Base-by-base conservation (phyloP, 2,329 filamentous ascomycete genomes). In the Nemania sp. region DNA sequence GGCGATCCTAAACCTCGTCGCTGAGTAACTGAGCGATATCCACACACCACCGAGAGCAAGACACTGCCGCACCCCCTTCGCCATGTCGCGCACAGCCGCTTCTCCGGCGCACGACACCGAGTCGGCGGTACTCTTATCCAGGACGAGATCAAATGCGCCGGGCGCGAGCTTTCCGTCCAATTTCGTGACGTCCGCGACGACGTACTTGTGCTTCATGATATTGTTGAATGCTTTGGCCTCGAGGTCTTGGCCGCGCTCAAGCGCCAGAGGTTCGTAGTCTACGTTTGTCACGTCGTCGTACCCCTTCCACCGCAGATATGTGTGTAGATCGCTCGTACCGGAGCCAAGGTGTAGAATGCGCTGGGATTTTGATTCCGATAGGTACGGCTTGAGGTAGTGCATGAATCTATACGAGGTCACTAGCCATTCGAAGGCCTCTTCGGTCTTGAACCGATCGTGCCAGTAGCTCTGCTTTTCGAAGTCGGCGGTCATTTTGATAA, bases 391-490 rank as follows among this genome's bases (percentile, higher is more conserved):
- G 32, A 84, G 62, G 62, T 84, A 72, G 29, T 74, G 66, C 64
- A 84, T 74, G 69, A 86, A 84, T 13, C 78, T 76, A 0, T 75
- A 67, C 0, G 84, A 85, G 1, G 81, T 68, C 15, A 80, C 69
- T 18, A 86, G 79, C 84, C 84, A 86, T 72, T 86, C 84, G 64
- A 85, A 86, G 10, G 79, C 73, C 5, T 75, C 78, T 71, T 86
- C 84, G 15, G 77, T 76, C 18, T 75, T 64, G 77, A 86, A 86
- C 27, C 85, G 82, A 5, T 80, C 67, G 62, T 79, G 82, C 84
- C 84, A 86, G 73, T 86, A 86, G 68, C 79, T 81, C 71, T 84
- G 81, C 47, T 85, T 82, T 41, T 86, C 84, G 64, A 83, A 86
- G 62, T 85, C 80, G 61, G 52, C 52, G 29, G 68, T 63, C 74